phyloP scores from a whole-genome alignment of 78 protist genomes.

The Tieghemostelium lacteum region DNA sequence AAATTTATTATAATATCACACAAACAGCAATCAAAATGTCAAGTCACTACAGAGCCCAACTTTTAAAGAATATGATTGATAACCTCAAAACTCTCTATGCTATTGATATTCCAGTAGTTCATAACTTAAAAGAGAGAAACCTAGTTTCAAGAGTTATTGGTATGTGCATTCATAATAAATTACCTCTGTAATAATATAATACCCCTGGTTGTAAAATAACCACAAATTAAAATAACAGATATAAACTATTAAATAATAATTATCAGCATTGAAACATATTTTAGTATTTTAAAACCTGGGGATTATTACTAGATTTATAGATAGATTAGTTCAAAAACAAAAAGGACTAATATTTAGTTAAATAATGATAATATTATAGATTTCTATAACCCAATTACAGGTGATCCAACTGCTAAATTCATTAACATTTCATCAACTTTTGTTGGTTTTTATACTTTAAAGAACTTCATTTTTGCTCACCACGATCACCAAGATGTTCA shows the following conservation, averaged over 20 bases:
- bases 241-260: no score
- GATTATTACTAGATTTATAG: neutral
- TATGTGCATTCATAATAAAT: neutral
- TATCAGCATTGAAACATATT: neutral
- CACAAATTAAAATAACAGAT: neutral
- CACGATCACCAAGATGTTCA: conserved; percentile 56
- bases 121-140: neutral
- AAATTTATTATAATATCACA: no score
- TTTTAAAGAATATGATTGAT: neutral
- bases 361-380: conserved; percentile 16
- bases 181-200: neutral
- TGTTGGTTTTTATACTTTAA: conserved; percentile 18
- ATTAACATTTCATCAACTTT: conserved; percentile 22
- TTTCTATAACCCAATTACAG: conserved; percentile 47
- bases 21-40: no score
- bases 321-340: neutral
- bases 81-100: neutral
- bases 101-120: neutral
- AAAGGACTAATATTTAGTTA: no score
- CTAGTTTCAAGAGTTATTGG: neutral
- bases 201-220: neutral
- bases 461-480: conserved; percentile 17
- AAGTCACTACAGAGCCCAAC: no score
- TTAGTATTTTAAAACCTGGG: neutral
- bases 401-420: conserved; percentile 67